Evolutionary conservation across 768 basidiomycete genomes (phyloP).

Genomic region (Suillus hirtellus): DNA sequence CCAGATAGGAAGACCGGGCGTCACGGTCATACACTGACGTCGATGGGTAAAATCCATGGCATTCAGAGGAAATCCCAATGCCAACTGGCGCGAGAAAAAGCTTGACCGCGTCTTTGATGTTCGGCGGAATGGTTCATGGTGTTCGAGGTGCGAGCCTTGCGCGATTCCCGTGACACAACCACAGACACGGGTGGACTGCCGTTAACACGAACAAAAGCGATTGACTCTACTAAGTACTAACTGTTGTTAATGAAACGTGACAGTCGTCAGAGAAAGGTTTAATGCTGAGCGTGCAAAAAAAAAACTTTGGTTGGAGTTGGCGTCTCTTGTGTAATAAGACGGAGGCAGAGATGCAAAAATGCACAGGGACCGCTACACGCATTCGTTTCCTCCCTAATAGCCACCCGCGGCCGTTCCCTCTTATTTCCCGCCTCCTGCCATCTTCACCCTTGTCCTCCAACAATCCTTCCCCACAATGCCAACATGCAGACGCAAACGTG

Average conservation of each 20-base stretch:
- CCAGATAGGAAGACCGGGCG: background rate
- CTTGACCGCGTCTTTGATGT: background rate
- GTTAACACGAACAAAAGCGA: background rate
- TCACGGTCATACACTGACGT: slow-evolving; percentile 1
- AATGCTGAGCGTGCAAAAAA: slow-evolving; percentile 6
- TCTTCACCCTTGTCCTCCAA: slow-evolving; percentile 44
- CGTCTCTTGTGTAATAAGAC: slow-evolving; percentile 22
- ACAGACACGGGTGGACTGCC: background rate
- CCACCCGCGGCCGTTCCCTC: slow-evolving; percentile 57
- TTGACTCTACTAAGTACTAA: background rate
- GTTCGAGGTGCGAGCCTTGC: slow-evolving; percentile 3
- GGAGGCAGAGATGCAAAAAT: slow-evolving; percentile 27
- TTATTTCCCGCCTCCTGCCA: slow-evolving; percentile 57
- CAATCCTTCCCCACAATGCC: slow-evolving; percentile 61
- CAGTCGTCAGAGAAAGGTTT: background rate
- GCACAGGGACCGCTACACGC: slow-evolving; percentile 37
- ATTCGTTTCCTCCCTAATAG: slow-evolving; percentile 56
- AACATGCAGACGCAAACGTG: slow-evolving; percentile 87
- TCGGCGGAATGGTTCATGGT: no score
- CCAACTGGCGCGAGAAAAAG: background rate
- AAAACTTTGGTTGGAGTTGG: slow-evolving; percentile 21
- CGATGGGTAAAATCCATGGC: background rate
- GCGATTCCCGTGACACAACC: slow-evolving; percentile 6
- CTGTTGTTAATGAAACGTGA: slow-evolving; percentile 1
- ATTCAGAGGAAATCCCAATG: background rate